Evolutionary conservation across 2,329 filamentous ascomycete genomes (phyloP), one percentile per base, ranked within the genome.

Genomic region (Lizonia empirigonia): DNA sequence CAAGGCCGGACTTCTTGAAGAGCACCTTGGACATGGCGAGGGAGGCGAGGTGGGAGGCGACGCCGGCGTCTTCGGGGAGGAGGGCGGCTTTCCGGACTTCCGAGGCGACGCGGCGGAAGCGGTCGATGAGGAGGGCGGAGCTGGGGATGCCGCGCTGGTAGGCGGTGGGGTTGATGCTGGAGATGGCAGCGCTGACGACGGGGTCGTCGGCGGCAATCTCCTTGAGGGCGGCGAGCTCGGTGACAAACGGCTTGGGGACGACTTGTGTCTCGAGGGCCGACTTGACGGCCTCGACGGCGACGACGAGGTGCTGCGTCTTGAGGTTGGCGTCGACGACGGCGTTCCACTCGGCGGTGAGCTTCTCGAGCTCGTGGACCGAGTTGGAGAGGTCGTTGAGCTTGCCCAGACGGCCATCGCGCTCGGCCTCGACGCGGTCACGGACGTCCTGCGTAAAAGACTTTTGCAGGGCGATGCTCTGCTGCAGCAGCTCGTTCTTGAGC

Each of bases 1-100:
- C 88, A 37, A 94, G 80, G 5, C 72, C 73, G 4, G 72, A 86
- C 83, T 97, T 97, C 81, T 91, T 91, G 84, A 99, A 97, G 78
- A 97, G 85, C 44, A 97, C 82, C 78, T 96, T 95, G 80, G 90
- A 96, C 65, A 99, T 80, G 37, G 95, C 81, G 73, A 90, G 88
- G 73, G 89, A 94, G 34, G 91, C 93, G 3, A 93, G 91, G 73
- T 99, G 94, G 67, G 89, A 94, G 16, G 94, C 93, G 20, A 99
- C 89, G 62, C 94, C 94, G 0, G 94, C 94, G 67, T 97, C 89
- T 59, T 96, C 92, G 12, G 94, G 94, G 13, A 99, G 82, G 41
- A 99, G 82, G 35, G 89, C 88, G 16, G 94, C 94, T 80, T 99
- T 99, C 72, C 94, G 86, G 32, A 99, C 94, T 77, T 99, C 94